Base-by-base conservation (phyloP, 2,329 filamentous ascomycete species). In the Aspergillus eucalypticola region DNA sequence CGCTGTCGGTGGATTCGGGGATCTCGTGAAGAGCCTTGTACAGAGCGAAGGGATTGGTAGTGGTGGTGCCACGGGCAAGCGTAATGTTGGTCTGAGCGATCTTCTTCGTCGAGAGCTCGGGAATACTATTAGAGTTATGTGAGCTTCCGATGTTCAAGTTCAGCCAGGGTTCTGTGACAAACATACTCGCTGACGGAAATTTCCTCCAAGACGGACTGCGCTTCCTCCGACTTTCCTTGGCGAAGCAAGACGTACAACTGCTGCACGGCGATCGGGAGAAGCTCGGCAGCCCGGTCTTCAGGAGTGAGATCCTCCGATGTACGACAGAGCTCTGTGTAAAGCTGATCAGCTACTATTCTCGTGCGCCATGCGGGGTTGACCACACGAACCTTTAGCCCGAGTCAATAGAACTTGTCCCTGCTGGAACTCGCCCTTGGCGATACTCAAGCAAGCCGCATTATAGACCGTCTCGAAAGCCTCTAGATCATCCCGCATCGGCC, bases 381-480 rank as follows among this genome's bases (percentile, higher is more conserved):
- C 8, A 17, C 52, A 64, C 74, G 39, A 61, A 82, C 81, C 80
- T 73, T 83, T 84, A 27, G 86, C 84, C 60, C 86, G 78, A 72
- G 82, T 85, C 60, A 89, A 71, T 59, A 88, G 77, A 32, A 88
- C 73, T 62, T 86, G 83, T 21, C 79, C 85, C 67, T 87, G 83
- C 3, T 75, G 79, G 50, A 87, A 76, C 66, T 86, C 83, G 44
- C 85, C 85, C 66, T 84, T 81, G 41, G 85, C 85, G 69, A 89
- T 85, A 68, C 84, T 84, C 59, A 82, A 80, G 71, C 86, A 88
- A 38, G 86, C 86, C 8, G 84, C 83, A 72, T 89, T 88, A 73
- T 86, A 89, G 3, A 85, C 82, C 3, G 84, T 88, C 71, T 89
- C 86, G 61, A 88, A 88, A 0, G 83, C 81, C 61, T 88, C 84